A percentile compares a stretch with the other conserved stretches of the same genome.
phyloP scores from a whole-genome alignment of 2,329 filamentous ascomycete genomes.

The Nigrograna mackinnonii region DNA sequence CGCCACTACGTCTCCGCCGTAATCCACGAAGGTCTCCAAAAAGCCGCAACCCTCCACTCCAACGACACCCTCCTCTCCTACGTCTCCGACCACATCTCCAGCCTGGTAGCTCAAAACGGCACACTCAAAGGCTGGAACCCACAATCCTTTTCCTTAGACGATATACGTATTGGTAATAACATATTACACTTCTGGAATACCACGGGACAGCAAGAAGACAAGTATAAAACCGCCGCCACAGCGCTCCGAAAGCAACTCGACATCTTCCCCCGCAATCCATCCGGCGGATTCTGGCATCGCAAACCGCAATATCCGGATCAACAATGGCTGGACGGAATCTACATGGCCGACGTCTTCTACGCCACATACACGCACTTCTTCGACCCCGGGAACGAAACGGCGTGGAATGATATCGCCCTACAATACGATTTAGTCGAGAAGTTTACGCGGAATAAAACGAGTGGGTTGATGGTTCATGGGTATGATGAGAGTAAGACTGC shows the following conservation, averaged over 20 bases:
- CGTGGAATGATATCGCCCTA: slow-evolving; percentile 47
- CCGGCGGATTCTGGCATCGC: slow-evolving; percentile 61
- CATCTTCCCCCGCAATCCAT: slow-evolving; percentile 53
- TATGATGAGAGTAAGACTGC: slow-evolving; percentile 38
- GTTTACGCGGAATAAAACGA: slow-evolving; percentile 36
- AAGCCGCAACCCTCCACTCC: slow-evolving; percentile 47
- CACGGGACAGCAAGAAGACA: slow-evolving; percentile 42
- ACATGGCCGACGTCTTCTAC: slow-evolving; percentile 45
- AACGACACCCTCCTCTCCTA: slow-evolving; percentile 50
- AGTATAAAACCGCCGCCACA: slow-evolving; percentile 55
- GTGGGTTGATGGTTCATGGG: slow-evolving; percentile 37
- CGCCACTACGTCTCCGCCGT: slow-evolving; percentile 51
- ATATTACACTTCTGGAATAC: slow-evolving; percentile 55
- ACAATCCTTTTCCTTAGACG: slow-evolving; percentile 51
- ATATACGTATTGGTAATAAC: slow-evolving; percentile 59
- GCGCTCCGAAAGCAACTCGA: slow-evolving; percentile 52
- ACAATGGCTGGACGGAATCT: slow-evolving; percentile 62
- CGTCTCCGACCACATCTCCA: slow-evolving; percentile 52
- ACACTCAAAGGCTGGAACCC: slow-evolving; percentile 52
- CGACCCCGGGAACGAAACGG: slow-evolving; percentile 40
- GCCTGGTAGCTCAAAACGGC: slow-evolving; percentile 52
- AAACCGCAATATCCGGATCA: slow-evolving; percentile 53
- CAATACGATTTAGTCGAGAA: slow-evolving; percentile 41
- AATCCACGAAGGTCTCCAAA: slow-evolving; percentile 53
- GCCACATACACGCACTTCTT: slow-evolving; percentile 44